phyloP scores from a whole-genome alignment of 176 grass and related monocot species.

The Zoysia pacifica region DNA sequence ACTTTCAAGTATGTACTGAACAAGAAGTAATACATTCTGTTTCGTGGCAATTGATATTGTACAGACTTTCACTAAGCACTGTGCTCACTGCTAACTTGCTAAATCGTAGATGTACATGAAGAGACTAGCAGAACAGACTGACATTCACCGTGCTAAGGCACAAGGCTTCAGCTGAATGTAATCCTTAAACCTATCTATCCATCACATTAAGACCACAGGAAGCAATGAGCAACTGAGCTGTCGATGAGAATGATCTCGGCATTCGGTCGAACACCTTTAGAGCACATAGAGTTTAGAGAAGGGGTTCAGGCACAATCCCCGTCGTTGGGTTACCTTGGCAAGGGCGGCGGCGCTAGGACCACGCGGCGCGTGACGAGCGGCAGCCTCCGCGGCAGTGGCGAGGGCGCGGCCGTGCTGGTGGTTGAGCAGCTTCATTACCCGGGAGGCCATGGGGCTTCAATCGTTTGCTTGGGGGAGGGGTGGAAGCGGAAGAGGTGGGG shows the following conservation, averaged over 20 bases:
- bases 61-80: background rate
- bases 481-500: too few relatives aligned
- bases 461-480: conserved; percentile 32
- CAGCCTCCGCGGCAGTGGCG: conserved; percentile 31
- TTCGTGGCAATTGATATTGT: background rate
- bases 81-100: background rate
- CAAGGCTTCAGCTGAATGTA: conserved; percentile 6
- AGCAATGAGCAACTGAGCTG: background rate
- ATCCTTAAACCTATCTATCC: background rate
- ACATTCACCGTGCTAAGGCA: background rate
- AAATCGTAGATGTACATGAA: background rate
- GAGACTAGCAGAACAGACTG: background rate
- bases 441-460: conserved; percentile 31
- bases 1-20: background rate
- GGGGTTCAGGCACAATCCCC: background rate
- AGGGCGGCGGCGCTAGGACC: background rate
- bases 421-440: conserved; percentile 38
- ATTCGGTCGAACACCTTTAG: conserved; percentile 40
- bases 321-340: conserved; percentile 35
- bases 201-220: background rate
- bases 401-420: conserved; percentile 34
- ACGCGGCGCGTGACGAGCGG: background rate
- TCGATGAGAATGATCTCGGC: background rate
- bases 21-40: conserved; percentile 8
- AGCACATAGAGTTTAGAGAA: conserved; percentile 1